phyloP scores from a whole-genome alignment of 129 eudicot species.

The Gnaphalium uliginosum region DNA sequence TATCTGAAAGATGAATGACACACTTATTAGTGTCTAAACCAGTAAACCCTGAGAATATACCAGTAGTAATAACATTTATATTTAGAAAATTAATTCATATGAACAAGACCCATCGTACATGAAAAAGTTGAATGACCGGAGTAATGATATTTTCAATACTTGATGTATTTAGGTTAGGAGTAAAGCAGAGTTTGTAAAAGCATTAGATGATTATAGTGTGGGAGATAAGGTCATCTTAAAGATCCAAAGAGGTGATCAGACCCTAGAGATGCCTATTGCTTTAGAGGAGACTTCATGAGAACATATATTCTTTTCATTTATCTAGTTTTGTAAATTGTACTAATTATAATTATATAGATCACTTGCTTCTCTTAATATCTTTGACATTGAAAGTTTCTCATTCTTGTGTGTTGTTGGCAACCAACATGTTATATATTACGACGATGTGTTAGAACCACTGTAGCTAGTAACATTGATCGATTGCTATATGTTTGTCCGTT shows the following conservation, averaged over 20 bases:
- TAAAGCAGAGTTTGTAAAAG: constrained; percentile 74
- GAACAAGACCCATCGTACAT: neutral
- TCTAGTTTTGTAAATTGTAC: constrained; percentile 1
- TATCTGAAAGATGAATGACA: neutral
- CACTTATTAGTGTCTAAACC: neutral
- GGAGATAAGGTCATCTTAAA: constrained; percentile 75
- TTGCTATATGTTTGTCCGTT: too few relatives aligned
- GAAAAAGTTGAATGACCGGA: neutral
- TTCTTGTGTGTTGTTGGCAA: too few relatives aligned
- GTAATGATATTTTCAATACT: neutral
- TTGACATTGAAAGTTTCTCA: too few relatives aligned
- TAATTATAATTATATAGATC: neutral
- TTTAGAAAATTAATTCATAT: neutral
- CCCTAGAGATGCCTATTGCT: constrained; percentile 55
- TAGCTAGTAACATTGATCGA: too few relatives aligned
- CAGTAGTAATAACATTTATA: neutral
- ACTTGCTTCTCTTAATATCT: too few relatives aligned
- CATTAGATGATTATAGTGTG: constrained; percentile 71
- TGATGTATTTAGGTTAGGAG: constrained; percentile 67
- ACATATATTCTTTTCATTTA: neutral
- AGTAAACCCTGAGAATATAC: neutral
- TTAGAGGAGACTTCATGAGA: constrained; percentile 68
- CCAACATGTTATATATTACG: too few relatives aligned
- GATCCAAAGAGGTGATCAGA: constrained; percentile 68
- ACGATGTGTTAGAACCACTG: too few relatives aligned